Evolutionary conservation across 2,329 filamentous ascomycete species (phyloP).

Genomic region (Mycosphaerella sp.): DNA sequence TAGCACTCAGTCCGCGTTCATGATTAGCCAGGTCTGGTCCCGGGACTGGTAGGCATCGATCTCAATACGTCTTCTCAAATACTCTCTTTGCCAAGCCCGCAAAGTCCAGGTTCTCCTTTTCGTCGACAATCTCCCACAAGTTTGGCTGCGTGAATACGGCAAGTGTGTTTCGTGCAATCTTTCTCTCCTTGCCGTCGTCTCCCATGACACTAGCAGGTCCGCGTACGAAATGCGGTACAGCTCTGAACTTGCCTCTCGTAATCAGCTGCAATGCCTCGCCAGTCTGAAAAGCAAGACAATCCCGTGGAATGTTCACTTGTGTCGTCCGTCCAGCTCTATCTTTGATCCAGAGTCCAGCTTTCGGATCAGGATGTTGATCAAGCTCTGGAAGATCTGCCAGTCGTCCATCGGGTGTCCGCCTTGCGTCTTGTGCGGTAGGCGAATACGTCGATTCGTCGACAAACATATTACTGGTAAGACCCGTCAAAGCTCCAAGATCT

Average conservation of each 20-base stretch:
- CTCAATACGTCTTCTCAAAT: conserved; percentile 22
- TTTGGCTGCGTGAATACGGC: conserved; percentile 98
- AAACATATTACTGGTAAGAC: conserved; percentile 93
- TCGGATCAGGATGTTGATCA: conserved; percentile 68
- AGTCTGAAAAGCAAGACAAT: conserved; percentile 93
- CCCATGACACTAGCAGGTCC: conserved; percentile 48
- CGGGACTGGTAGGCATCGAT: not conserved
- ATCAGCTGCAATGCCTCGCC: conserved; percentile 88
- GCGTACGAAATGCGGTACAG: conserved; percentile 91
- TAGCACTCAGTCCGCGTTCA: too few relatives aligned
- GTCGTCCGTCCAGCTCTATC: conserved; percentile 73
- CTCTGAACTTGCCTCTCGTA: conserved; percentile 83
- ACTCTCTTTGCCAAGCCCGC: conserved; percentile 20
- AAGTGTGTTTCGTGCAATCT: conserved; percentile 65
- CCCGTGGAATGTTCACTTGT: conserved; percentile 86
- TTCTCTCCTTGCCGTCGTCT: conserved; percentile 45
- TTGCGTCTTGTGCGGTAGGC: conserved; percentile 23
- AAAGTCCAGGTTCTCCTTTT: conserved; percentile 45
- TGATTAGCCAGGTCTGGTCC: too few relatives aligned
- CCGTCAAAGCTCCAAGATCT: conserved; percentile 90
- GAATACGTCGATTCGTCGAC: conserved; percentile 62
- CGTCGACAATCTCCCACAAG: conserved; percentile 70
- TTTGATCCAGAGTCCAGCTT: conserved; percentile 88
- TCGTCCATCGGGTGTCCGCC: not conserved
- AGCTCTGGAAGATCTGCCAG: conserved; percentile 58